A percentile compares a stretch with the other conserved stretches of the same genome.
phyloP scores from a whole-genome alignment of 2,329 filamentous ascomycete genomes.

The Alternaria sp. region DNA sequence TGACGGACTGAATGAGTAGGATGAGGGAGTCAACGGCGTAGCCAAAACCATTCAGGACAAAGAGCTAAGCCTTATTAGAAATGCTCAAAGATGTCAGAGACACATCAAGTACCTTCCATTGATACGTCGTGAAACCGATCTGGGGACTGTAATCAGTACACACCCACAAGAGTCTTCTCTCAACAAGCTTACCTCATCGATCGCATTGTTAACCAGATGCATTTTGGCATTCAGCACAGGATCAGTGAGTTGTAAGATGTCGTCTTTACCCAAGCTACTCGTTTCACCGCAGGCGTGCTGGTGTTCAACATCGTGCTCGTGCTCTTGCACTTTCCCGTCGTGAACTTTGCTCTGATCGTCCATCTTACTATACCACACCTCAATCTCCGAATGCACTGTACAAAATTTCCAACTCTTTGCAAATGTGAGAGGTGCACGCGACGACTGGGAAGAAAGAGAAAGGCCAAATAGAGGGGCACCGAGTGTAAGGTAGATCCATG shows the following conservation, averaged over 20 bases:
- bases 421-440: slow-evolving; percentile 7
- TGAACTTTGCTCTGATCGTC: not conserved
- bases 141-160: not conserved
- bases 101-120: slow-evolving; percentile 54
- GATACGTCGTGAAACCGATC: slow-evolving; percentile 11
- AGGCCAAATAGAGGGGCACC: not conserved
- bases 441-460: not conserved
- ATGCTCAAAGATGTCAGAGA: not conserved
- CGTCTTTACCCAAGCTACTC: slow-evolving; percentile 45
- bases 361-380: not conserved
- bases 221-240: slow-evolving; percentile 70
- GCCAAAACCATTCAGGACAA: slow-evolving; percentile 67
- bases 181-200: slow-evolving; percentile 12
- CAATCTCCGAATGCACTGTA: not conserved
- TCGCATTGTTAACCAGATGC: slow-evolving; percentile 68
- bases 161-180: slow-evolving; percentile 48
- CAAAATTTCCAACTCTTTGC: not conserved
- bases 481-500: not conserved
- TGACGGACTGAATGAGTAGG: slow-evolving; percentile 67
- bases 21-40: slow-evolving; percentile 65
- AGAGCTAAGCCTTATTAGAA: slow-evolving; percentile 47
- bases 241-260: slow-evolving; percentile 64
- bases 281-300: slow-evolving; percentile 9
- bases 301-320: slow-evolving; percentile 9
- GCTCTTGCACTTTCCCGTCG: slow-evolving; percentile 7